Conservation (phyloP, 768 basidiomycete species). For the Kondoa malvinella region DNA sequence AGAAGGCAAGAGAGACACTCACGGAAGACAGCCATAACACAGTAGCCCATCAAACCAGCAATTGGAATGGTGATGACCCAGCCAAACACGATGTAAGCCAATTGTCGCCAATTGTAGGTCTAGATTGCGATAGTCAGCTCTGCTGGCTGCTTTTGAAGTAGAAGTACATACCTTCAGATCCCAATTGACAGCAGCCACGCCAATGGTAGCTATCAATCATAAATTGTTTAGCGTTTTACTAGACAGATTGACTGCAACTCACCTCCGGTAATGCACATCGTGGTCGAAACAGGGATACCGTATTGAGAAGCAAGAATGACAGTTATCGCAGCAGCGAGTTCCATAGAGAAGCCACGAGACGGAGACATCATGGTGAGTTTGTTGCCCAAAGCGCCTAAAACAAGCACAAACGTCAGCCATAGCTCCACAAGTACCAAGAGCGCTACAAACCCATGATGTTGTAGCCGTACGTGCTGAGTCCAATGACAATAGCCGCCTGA, state of each 20-base stretch:
- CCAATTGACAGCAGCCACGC: constrained; percentile 27
- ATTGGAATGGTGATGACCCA: constrained; percentile 26
- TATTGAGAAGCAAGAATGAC: constrained; percentile 36
- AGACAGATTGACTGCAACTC: constrained; percentile 8
- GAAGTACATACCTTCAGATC: constrained; percentile 28
- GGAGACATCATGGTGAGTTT: constrained; percentile 36
- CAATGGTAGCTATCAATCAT: neutral
- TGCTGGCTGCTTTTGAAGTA: neutral
- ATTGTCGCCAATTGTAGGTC: constrained; percentile 30
- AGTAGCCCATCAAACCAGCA: constrained; percentile 16
- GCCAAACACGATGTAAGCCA: constrained; percentile 30
- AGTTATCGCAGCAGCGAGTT: constrained; percentile 36
- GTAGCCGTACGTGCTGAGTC: constrained; percentile 28
- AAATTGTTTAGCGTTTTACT: neutral
- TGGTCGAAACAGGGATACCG: constrained; percentile 31
- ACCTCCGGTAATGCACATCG: constrained; percentile 34
- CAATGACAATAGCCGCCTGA: constrained; percentile 27
- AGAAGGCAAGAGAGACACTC: neutral
- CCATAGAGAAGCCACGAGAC: constrained; percentile 37
- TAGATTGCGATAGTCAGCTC: neutral
- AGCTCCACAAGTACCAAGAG: no score
- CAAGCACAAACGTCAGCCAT: constrained; percentile 26
- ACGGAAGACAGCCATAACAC: neutral
- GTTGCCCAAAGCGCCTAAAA: constrained; percentile 31
- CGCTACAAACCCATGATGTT: constrained; percentile 22